Conservation (phyloP, 164 flowering plant genomes). For the Macadamia tetraphylla region DNA sequence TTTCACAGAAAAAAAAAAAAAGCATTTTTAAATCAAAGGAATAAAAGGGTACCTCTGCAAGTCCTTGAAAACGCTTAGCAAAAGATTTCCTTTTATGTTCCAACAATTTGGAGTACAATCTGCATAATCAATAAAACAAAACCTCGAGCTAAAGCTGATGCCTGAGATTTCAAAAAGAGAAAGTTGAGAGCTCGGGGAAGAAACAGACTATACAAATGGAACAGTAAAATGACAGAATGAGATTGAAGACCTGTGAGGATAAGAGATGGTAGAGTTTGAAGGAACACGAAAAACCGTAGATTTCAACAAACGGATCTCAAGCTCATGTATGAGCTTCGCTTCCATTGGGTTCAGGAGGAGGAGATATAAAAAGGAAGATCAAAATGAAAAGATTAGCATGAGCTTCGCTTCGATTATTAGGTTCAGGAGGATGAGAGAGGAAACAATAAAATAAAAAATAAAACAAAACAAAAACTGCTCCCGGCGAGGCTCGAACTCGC, state of each 20-base stretch:
- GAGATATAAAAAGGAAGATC: background rate
- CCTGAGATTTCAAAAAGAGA: too few relatives aligned
- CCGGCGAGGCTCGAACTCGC: conserved; percentile 99
- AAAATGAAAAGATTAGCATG: background rate
- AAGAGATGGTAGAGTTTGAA: background rate
- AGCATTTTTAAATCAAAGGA: background rate
- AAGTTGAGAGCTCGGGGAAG: too few relatives aligned
- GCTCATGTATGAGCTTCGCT: conserved; percentile 15
- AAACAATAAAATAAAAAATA: background rate
- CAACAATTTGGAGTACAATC: conserved; percentile 7
- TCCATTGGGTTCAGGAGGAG: conserved; percentile 6
- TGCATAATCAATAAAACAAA: background rate
- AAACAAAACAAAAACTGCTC: conserved; percentile 11
- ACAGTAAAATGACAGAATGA: background rate
- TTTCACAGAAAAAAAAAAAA: background rate
- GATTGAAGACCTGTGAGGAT: background rate
- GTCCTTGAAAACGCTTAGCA: conserved; percentile 5
- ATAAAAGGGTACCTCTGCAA: conserved; percentile 12
- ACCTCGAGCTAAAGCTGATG: too few relatives aligned
- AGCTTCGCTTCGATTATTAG: conserved; percentile 16
- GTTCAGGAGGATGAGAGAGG: background rate
- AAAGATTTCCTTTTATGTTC: conserved; percentile 6
- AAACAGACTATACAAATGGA: background rate
- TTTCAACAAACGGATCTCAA: conserved; percentile 1
- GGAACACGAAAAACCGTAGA: conserved; percentile 5